Base-by-base conservation (phyloP, 2,329 filamentous ascomycete genomes). In the Ophiocordyceps sinensis region DNA sequence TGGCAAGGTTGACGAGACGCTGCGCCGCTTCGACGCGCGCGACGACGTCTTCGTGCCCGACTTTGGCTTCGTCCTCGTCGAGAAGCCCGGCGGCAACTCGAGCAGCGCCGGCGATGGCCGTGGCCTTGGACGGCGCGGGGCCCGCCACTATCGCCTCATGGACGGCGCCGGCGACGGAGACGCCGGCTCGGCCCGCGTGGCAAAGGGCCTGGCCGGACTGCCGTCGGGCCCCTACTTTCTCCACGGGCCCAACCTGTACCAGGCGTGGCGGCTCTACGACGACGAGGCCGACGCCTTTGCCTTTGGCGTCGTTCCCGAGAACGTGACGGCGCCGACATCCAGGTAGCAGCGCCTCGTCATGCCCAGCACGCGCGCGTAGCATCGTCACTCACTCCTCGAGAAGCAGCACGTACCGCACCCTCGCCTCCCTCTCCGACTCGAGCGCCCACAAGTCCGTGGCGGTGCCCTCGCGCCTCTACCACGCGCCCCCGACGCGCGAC, bases 151-250 rank as follows among this genome's bases (percentile, higher is more conserved):
- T 38, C 37, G 40, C 23, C 13, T 39, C 19, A 15, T 5, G 11
- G 41, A 53, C n/a, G 45, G 46, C 3, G 31, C 42, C 10, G 32
- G 45, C 8, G 36, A 43, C 26, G 38, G 49, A 15, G 43, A 7
- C 23, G 3, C 11, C 15, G 26, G 19, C 19, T 19, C 11, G 8
- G 14, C 28, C 11, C 15, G 11, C 11, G 9, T 15, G 14, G 28
- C n/a, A n/a, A 15, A 41, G 17, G 44, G 46, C 5, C 12, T 54
- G 0, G 43, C 43, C 0, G 43, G 54, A 8, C 42, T 65, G 19
- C 60, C 62, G 0, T 63, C 62, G 1, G 63, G 63, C 0, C 63
- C 63, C 3, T 65, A 65, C 41, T 63, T 65, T 21, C 48, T 65
- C 1, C 57, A 63, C 34, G 63, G 63, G 0, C 61, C 60, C 2